Percentiles rank a stretch among this genome's conserved stretches.
Conservation (phyloP, 129 eudicot species). For the Rutidosis leptorrhynchoides region DNA sequence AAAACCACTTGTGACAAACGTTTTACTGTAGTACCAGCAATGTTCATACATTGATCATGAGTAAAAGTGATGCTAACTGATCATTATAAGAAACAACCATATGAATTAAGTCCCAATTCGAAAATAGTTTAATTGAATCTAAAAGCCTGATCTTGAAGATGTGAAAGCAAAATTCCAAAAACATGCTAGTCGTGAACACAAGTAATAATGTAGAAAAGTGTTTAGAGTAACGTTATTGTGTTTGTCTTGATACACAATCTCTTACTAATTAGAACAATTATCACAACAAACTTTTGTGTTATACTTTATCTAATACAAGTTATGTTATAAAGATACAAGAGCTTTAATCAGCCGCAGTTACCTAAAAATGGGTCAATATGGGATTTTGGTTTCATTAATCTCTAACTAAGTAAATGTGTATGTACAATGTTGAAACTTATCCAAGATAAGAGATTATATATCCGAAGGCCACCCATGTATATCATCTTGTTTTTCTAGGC, state of each 20-base stretch:
- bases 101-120: not conserved
- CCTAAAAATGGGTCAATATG: not conserved
- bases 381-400: not conserved
- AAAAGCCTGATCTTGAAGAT: not conserved
- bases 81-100: not conserved
- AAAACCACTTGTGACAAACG: not conserved
- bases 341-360: not conserved
- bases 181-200: not conserved
- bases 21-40: not conserved
- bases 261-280: not conserved
- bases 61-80: not conserved
- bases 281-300: not conserved
- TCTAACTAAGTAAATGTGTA: not conserved
- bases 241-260: not conserved
- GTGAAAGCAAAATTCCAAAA: not conserved
- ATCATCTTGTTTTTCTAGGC: too few species aligned
- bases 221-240: not conserved
- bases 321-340: not conserved
- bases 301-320: constrained; percentile 1
- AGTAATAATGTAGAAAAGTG: not conserved
- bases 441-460: too few species aligned
- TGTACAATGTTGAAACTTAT: too few species aligned
- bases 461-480: too few species aligned
- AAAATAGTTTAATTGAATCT: not conserved
- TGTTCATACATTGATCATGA: not conserved